Percentiles rank a stretch among this genome's conserved stretches.
Conservation (phyloP, 768 basidiomycete genomes). For the Neoboletus subvelutipes region DNA sequence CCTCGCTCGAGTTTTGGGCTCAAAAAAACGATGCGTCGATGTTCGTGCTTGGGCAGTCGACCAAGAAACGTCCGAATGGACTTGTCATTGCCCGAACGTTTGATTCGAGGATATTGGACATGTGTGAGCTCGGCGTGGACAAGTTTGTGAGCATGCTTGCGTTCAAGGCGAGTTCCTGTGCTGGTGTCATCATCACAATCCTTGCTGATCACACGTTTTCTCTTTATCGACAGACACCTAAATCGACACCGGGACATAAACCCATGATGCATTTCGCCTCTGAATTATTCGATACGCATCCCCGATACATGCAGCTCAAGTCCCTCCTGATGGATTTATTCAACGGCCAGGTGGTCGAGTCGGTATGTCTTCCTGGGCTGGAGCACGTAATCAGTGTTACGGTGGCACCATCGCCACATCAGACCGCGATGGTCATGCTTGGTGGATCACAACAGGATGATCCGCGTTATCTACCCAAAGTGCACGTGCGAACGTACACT, state of each 20-base stretch:
- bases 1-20: conserved; percentile 89
- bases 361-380: conserved; percentile 78
- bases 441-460: conserved; percentile 37
- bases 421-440: not conserved
- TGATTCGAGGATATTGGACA: conserved; percentile 83
- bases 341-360: conserved; percentile 82
- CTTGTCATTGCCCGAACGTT: conserved; percentile 86
- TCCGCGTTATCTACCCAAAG: conserved; percentile 59
- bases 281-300: conserved; percentile 92
- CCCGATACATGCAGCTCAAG: conserved; percentile 88
- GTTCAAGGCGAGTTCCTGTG: conserved; percentile 63
- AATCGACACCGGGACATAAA: conserved; percentile 85
- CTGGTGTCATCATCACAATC: not conserved
- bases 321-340: conserved; percentile 89
- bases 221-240: conserved; percentile 52
- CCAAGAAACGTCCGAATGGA: conserved; percentile 91
- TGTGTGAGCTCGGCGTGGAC: conserved; percentile 92
- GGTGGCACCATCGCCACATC: conserved; percentile 53
- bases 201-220: not conserved
- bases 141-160: conserved; percentile 73
- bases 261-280: conserved; percentile 96
- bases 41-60: conserved; percentile 87
- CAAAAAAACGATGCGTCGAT: conserved; percentile 92
- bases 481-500: conserved; percentile 89
- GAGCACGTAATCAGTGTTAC: conserved; percentile 87